Evolutionary conservation across 345 rosid genomes (phyloP), one percentile per base, ranked within the genome.

Genomic region (Eucalyptus rudis): DNA sequence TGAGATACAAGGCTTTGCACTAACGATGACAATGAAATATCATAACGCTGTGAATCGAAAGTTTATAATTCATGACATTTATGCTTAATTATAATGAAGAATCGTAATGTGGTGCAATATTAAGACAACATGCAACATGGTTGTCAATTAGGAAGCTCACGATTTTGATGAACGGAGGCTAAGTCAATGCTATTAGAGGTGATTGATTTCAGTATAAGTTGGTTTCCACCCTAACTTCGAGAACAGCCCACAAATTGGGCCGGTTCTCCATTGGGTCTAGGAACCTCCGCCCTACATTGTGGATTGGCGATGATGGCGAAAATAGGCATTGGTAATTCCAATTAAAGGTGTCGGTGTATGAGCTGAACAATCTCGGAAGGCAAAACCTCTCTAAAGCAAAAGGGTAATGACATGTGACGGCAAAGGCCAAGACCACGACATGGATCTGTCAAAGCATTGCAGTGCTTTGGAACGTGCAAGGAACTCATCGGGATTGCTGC

Each of bases 221-320:
- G 40, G 0, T 66, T 31, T 8, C 20, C 1, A 62, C 76, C 76
- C 2, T n/a, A 0, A 0, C n/a, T n/a, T n/a, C 10, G 2, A n/a
- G 5, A n/a, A 7, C 10, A 2, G 1, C 4, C 19, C 19, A 29
- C 19, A 13, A 7, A n/a, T 0, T 15, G 20, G 9, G 6, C 9
- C 11, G 20, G 11, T 7, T n/a, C 11, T 16, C 10, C 0, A 3
- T 33, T 14, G 76, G 20, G 76, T 64, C 40, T 4, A 7, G 76
- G 1, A 14, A 64, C 1, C 8, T n/a, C 40, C 5, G 10, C 76
- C 36, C 36, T 15, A 2, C 76, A n/a, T n/a, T 66, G 40, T 8
- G 1, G 2, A n/a, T 66, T 66, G 76, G 40, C 19, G 17, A 66
- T 15, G 20, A 66, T n/a, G 40, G 17, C 5, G 40, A 31, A 15